Percentiles rank a stretch among this genome's conserved stretches.
Conservation (phyloP, 2,329 filamentous ascomycete species). For the Fonsecaea pedrosoi region DNA sequence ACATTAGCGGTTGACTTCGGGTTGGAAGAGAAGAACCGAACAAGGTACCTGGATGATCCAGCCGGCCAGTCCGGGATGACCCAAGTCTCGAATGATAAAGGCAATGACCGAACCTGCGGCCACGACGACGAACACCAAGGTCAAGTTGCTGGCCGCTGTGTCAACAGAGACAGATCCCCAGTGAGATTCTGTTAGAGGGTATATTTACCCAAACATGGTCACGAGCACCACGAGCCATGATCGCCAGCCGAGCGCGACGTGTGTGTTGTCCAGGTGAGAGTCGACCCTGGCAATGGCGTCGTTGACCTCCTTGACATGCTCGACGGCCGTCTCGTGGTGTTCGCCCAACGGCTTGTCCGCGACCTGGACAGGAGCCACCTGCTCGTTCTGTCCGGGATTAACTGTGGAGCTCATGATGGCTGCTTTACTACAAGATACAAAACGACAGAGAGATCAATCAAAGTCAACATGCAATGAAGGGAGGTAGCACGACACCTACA, state of each 20-base stretch:
- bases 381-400: slow-evolving; percentile 1
- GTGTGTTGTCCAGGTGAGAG: slow-evolving; percentile 10
- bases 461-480: not conserved
- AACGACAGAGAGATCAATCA: not conserved
- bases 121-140: slow-evolving; percentile 63
- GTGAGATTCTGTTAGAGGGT: not conserved
- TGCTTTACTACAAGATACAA: not conserved
- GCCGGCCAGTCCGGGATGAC: slow-evolving; percentile 30
- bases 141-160: slow-evolving; percentile 49
- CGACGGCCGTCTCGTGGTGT: slow-evolving; percentile 9
- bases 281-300: slow-evolving; percentile 14
- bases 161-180: not conserved
- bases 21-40: not conserved
- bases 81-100: slow-evolving; percentile 50
- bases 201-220: slow-evolving; percentile 53
- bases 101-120: slow-evolving; percentile 63
- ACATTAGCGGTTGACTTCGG: not conserved
- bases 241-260: slow-evolving; percentile 10
- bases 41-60: slow-evolving; percentile 12
- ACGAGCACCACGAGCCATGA: slow-evolving; percentile 54
- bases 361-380: not conserved
- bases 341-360: slow-evolving; percentile 12
- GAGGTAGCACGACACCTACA: not conserved
- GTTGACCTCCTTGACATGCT: slow-evolving; percentile 20
- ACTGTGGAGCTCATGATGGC: slow-evolving; percentile 4